phyloP scores from a whole-genome alignment of 2,329 filamentous ascomycete genomes.

The Sordariomycetes sp. region DNA sequence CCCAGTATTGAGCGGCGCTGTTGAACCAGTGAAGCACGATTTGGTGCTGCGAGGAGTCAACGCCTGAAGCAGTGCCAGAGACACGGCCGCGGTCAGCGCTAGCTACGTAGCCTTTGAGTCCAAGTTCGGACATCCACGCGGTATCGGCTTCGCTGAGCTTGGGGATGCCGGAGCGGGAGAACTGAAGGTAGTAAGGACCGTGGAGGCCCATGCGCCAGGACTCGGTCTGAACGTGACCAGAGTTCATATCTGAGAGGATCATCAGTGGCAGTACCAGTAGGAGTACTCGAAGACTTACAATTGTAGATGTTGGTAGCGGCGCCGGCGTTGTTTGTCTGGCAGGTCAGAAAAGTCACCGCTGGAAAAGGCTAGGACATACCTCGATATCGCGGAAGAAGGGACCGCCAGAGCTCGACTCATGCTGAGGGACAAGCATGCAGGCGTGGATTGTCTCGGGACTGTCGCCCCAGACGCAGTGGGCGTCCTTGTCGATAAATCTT shows the following conservation, averaged over 20 bases:
- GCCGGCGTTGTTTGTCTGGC: conserved; percentile 53
- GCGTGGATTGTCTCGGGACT: conserved; percentile 38
- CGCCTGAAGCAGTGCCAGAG: conserved; percentile 49
- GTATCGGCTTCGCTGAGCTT: conserved; percentile 36
- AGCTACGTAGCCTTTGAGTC: conserved; percentile 48
- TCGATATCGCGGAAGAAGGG: conserved; percentile 61
- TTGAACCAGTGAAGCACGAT: conserved; percentile 61
- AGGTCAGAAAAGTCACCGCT: too few relatives aligned
- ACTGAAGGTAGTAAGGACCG: conserved; percentile 55
- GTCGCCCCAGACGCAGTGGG: conserved; percentile 50
- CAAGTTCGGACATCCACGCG: conserved; percentile 50
- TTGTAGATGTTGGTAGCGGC: conserved; percentile 50
- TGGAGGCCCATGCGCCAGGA: conserved; percentile 52
- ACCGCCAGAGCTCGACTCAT: conserved; percentile 54
- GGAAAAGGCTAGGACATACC: too few relatives aligned
- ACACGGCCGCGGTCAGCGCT: conserved; percentile 48
- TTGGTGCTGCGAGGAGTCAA: conserved; percentile 36
- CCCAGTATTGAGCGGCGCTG: conserved; percentile 54
- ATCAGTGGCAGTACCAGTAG: background rate
- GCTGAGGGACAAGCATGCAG: conserved; percentile 49
- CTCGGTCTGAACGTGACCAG: conserved; percentile 54
- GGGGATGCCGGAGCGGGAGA: conserved; percentile 49
- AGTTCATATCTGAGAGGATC: conserved; percentile 47
- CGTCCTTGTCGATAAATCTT: conserved; percentile 60
- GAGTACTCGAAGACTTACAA: conserved; percentile 17